Base-by-base conservation (phyloP, 805 yeast species). In the Alloascoidea africana region DNA sequence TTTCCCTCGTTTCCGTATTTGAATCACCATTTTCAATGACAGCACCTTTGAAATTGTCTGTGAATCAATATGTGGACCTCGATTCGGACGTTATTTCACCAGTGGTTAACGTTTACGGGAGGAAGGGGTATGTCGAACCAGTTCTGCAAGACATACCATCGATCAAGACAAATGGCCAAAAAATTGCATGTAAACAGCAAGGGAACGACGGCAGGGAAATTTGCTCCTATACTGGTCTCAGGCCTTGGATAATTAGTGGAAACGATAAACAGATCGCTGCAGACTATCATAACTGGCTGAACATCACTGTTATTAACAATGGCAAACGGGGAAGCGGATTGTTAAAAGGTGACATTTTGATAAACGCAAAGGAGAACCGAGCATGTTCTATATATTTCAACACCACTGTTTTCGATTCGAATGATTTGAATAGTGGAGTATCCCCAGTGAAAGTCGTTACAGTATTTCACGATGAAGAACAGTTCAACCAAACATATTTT, bases 31-130 rank as follows among this genome's bases (percentile, higher is more conserved):
- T 78, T 52, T 69, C 76, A 18, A 59, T 62, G 17, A 48, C 56
- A 3, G 61, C 69, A 23, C 95, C 95, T 3, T 52, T 84, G 53
- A 86, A 84, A 52, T 59, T 83, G 40, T 63, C 87, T 44, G 79
- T 80, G 48, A 57, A 74, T 27, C 87, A 86, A 54, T 57, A 60
- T 2, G 62, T 79, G 38, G 69, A 80, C 44, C 53, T 77, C 18
- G 44, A 40, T 6, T 43, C 48, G 1, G 50, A 57, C 27, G 42
- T 44, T 14, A 41, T 55, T 1, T 40, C 48, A 3, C 55, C 75
- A 13, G 49, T 47, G 18, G 74, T 73, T 14, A 56, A 54, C 16
- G 65, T 75, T 0, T 56, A 42, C 43, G 82, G 80, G 3, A 65
- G 78, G 44, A 54, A 56, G 15, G 74, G 72, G 5, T 62, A 61